phyloP scores from a whole-genome alignment of 805 yeast genomes.

The Metschnikowia lunata region DNA sequence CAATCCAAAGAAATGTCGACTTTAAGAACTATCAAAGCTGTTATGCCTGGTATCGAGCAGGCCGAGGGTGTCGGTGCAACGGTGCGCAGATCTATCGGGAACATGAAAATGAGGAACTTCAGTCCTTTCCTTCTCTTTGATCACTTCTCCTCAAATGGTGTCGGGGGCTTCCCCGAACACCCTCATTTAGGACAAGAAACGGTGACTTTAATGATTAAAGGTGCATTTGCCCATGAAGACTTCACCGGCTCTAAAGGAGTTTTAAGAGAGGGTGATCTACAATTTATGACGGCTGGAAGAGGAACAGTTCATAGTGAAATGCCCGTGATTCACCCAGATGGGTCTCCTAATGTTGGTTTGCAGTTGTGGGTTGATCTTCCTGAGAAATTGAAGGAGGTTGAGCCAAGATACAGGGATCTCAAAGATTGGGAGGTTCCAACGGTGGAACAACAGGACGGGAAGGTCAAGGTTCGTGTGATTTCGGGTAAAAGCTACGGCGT shows the following conservation, averaged over 20 bases:
- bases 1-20: constrained; percentile 11
- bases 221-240: constrained; percentile 76
- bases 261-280: constrained; percentile 76
- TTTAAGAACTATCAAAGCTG: constrained; percentile 29
- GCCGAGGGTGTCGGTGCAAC: constrained; percentile 87
- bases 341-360: constrained; percentile 44
- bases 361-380: constrained; percentile 61
- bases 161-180: constrained; percentile 78
- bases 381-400: constrained; percentile 26
- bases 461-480: constrained; percentile 64
- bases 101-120: constrained; percentile 62
- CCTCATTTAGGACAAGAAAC: constrained; percentile 84
- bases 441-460: constrained; percentile 57
- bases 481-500: constrained; percentile 75
- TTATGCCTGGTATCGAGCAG: constrained; percentile 56
- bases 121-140: constrained; percentile 80
- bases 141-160: constrained; percentile 62
- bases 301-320: constrained; percentile 86
- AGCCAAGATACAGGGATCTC: constrained; percentile 77
- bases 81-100: constrained; percentile 79
- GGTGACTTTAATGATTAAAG: constrained; percentile 61
- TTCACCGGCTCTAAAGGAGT: constrained; percentile 82
- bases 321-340: constrained; percentile 53
- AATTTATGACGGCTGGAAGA: constrained; percentile 90
- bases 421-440: constrained; percentile 66